Evolutionary conservation across 2,329 filamentous ascomycete genomes (phyloP), one percentile per base, ranked within the genome.

Genomic region (Grosmannia clavigera): DNA sequence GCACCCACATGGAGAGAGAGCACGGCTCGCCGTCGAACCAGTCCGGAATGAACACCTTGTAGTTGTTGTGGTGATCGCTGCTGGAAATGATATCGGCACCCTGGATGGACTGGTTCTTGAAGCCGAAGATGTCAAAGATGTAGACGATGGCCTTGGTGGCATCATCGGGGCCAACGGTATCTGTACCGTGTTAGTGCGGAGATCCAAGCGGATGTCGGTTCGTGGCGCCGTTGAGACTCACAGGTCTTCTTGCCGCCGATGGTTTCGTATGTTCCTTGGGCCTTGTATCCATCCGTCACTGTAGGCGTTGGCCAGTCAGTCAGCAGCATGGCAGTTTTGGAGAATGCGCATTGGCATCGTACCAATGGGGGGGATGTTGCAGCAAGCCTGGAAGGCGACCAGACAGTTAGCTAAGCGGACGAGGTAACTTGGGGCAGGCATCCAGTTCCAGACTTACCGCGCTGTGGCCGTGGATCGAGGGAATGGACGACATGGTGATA

Each of bases 1-100:
- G 38, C 38, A 40, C 38, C 38, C 38, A 40, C 38, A 40, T 3
- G 9, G 38, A 40, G 70, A 84, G 78, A 57, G 76, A 73, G 67
- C 74, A 74, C 2, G 89, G 87, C 65, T 82, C 79, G 70, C 89
- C 91, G 62, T 88, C 81, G 76, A 96, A 95, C 80, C 89, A 92
- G 75, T 96, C 92, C 33, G 92, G 92, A 64, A 96, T 92, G 74
- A 92, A 91, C 66, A 96, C 88, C 66, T 84, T 85, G 77, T 95
- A 94, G 68, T 88, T 83, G 71, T 76, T 81, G 73, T 74, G 79
- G 71, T 75, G 69, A 67, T 81, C 77, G 62, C 77, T 75, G 54
- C 74, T 75, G 53, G 82, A 77, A 29, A 87, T 74, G 65, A 83
- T 88, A 67, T 90, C 86, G 63, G 84, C 83, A 29, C 85, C 86